Evolutionary conservation across 306 rosid genomes (phyloP).

Genomic region (Vicia faba): DNA sequence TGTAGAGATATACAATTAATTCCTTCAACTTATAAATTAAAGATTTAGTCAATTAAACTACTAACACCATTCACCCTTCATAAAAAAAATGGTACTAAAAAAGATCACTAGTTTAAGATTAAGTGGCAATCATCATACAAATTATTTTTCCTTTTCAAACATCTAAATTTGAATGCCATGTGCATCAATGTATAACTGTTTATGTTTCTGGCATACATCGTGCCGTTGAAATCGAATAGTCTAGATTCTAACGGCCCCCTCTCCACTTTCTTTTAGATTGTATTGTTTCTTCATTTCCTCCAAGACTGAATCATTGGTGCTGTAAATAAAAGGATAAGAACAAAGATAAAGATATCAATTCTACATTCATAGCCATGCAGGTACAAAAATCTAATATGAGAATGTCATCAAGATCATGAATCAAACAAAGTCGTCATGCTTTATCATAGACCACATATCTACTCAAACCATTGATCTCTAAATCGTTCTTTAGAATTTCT

Average conservation of each 20-base stretch:
- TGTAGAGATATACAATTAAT: no score
- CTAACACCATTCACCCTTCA: no score
- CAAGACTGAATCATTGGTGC: constrained; percentile 74
- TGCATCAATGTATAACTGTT: neutral
- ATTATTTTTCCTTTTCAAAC: constrained; percentile 26
- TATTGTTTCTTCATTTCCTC: constrained; percentile 86
- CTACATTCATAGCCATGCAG: constrained; percentile 22
- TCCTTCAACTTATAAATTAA: no score
- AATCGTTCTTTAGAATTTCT: neutral
- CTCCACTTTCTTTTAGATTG: constrained; percentile 51
- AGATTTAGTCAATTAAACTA: no score
- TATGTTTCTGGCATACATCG: constrained; percentile 2
- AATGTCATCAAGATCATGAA: neutral
- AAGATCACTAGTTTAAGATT: neutral
- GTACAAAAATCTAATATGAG: no score
- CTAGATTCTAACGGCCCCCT: constrained; percentile 48
- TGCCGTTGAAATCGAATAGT: constrained; percentile 16
- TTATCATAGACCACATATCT: neutral
- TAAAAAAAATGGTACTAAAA: no score
- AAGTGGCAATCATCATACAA: constrained; percentile 12
- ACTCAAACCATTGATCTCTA: neutral
- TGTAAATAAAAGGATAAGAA: constrained; percentile 40
- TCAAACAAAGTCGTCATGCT: neutral
- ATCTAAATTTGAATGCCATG: neutral
- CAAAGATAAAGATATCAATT: constrained; percentile 13